phyloP scores from a whole-genome alignment of 257 asterid species.

The Jasminum sambac region DNA sequence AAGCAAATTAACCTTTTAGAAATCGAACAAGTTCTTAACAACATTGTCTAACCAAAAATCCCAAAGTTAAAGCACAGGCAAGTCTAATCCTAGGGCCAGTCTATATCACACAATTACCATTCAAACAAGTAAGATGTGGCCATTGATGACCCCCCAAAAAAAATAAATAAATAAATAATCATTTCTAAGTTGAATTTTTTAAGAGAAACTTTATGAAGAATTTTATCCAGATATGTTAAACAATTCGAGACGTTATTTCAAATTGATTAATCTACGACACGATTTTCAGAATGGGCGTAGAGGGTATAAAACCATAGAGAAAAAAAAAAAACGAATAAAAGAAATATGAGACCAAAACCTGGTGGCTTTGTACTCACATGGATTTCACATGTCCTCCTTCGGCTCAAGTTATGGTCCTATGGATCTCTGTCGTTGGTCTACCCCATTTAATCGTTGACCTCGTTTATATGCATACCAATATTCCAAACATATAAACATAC shows the following conservation, averaged over 20 bases:
- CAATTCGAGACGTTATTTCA: not conserved
- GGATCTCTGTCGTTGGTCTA: not conserved
- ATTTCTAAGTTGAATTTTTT: too few relatives aligned
- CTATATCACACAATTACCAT: too few relatives aligned
- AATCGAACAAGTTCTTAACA: slow-evolving; percentile 7
- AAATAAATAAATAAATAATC: too few relatives aligned
- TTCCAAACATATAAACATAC: too few relatives aligned
- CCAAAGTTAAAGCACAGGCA: too few relatives aligned
- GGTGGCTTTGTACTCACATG: not conserved
- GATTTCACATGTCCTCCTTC: slow-evolving; percentile 4
- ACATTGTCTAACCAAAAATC: not conserved
- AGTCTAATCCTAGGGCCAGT: too few relatives aligned
- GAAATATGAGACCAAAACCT: not conserved
- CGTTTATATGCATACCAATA: not conserved
- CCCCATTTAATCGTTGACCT: not conserved
- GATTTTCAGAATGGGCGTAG: not conserved
- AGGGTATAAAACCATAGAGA: not conserved
- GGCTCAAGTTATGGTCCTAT: not conserved
- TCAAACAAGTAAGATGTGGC: not conserved
- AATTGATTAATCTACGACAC: not conserved
- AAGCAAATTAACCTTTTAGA: not conserved
- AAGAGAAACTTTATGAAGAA: too few relatives aligned
- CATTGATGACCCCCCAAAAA: too few relatives aligned
- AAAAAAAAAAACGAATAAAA: not conserved
- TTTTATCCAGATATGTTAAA: too few relatives aligned